Conservation (phyloP, 2,329 filamentous ascomycete species). For the Ascocoryne sarcoides region DNA sequence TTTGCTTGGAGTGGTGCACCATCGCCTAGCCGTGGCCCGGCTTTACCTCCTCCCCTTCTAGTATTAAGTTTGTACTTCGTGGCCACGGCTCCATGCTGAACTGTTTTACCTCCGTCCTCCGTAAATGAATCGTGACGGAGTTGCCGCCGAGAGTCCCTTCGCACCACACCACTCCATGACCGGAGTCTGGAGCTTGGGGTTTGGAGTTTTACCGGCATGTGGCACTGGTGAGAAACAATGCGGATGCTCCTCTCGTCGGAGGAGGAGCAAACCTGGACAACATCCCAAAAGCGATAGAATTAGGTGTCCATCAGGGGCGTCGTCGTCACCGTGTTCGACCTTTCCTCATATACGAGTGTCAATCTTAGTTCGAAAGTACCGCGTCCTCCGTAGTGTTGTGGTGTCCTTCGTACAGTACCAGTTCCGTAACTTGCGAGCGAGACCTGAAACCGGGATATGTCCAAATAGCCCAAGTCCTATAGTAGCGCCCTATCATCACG, state of each 20-base stretch:
- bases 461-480: too few species aligned
- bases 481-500: too few species aligned
- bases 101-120: neutral
- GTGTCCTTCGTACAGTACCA: too few species aligned
- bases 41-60: slow-evolving; percentile 1
- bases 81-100: slow-evolving; percentile 12
- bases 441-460: too few species aligned
- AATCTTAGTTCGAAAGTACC: too few species aligned
- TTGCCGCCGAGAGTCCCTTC: slow-evolving; percentile 10
- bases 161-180: slow-evolving; percentile 1
- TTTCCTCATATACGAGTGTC: too few species aligned
- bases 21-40: neutral
- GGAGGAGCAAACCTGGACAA: too few species aligned
- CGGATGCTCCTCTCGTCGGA: neutral
- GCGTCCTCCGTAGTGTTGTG: too few species aligned
- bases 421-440: too few species aligned
- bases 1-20: neutral
- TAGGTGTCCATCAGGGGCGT: too few species aligned
- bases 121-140: slow-evolving; percentile 12
- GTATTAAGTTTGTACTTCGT: neutral
- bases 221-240: neutral
- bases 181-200: neutral
- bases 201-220: slow-evolving; percentile 8
- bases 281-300: too few species aligned
- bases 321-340: too few species aligned